A percentile compares a stretch with the other conserved stretches of the same genome.
phyloP scores from a whole-genome alignment of 352 stramenopile species.

The Globisporangium polare region DNA sequence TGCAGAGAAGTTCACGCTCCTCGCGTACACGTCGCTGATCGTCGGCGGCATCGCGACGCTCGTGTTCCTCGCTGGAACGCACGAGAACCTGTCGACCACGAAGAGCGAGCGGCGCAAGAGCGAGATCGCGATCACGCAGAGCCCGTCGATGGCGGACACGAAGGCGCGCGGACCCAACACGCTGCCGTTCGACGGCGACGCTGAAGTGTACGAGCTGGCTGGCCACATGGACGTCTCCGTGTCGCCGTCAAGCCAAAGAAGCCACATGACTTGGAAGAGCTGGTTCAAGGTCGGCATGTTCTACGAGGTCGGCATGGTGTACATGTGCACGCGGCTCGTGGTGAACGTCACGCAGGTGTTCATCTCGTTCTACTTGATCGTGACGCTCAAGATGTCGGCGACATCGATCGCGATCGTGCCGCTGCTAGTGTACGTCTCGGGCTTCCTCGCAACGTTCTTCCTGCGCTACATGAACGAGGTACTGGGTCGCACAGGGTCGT shows the following conservation, averaged over 20 bases:
- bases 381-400: constrained; percentile 82
- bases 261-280: constrained; percentile 65
- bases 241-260: constrained; percentile 16
- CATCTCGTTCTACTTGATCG: constrained; percentile 85
- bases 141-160: constrained; percentile 52
- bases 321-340: constrained; percentile 86
- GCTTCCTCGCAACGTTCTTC: constrained; percentile 77
- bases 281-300: constrained; percentile 84
- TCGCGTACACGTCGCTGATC: constrained; percentile 67
- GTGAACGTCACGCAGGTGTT: constrained; percentile 87
- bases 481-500: constrained; percentile 66
- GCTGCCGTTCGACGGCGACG: constrained; percentile 51
- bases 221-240: not conserved
- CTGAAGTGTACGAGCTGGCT: constrained; percentile 30
- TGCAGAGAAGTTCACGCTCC: constrained; percentile 67
- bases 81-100: constrained; percentile 42
- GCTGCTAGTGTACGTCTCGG: constrained; percentile 78
- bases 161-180: constrained; percentile 36
- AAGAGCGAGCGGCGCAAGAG: constrained; percentile 23
- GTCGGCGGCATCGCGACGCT: constrained; percentile 60
- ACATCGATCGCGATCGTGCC: constrained; percentile 83
- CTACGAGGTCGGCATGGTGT: constrained; percentile 81
- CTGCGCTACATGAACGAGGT: constrained; percentile 72
- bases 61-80: constrained; percentile 64
- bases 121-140: constrained; percentile 26